phyloP scores from a whole-genome alignment of 768 basidiomycete genomes.

The Clavulina sp. region DNA sequence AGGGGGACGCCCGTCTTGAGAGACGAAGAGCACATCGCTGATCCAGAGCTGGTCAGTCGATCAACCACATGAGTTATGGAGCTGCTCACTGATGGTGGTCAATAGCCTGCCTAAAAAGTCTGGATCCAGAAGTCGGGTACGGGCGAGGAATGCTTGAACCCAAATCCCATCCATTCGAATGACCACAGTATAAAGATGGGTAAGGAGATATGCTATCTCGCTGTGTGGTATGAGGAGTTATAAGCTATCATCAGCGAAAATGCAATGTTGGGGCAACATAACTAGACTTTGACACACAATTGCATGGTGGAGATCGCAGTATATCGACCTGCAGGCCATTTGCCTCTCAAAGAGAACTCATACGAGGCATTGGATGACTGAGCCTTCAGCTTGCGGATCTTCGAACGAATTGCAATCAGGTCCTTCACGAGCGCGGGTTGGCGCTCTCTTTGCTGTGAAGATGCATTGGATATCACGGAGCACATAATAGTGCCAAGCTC shows the following conservation, averaged over 20 bases:
- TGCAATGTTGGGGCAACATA: slow-evolving; percentile 12
- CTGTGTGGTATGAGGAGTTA: slow-evolving; percentile 22
- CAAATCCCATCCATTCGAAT: slow-evolving; percentile 59
- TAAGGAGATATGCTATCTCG: slow-evolving; percentile 49
- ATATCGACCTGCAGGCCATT: slow-evolving; percentile 70
- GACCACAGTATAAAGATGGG: slow-evolving; percentile 56
- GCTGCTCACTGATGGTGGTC: slow-evolving; percentile 50
- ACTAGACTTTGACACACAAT: slow-evolving; percentile 26
- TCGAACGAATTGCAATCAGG: slow-evolving; percentile 56
- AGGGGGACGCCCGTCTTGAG: slow-evolving; percentile 56
- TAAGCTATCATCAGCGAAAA: too few relatives aligned
- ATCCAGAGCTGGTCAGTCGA: too few relatives aligned
- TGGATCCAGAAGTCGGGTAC: slow-evolving; percentile 58
- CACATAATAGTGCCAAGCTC: slow-evolving; percentile 62
- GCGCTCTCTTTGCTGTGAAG: slow-evolving; percentile 27
- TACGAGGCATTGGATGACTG: slow-evolving; percentile 55
- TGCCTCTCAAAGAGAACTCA: slow-evolving; percentile 61
- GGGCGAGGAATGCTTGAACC: slow-evolving; percentile 54
- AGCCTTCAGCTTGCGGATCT: slow-evolving; percentile 36
- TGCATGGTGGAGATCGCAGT: slow-evolving; percentile 50
- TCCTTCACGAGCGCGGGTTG: slow-evolving; percentile 43
- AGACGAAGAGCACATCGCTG: slow-evolving; percentile 62
- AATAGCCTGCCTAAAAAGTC: slow-evolving; percentile 75
- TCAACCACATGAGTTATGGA: background rate
- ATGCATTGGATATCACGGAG: slow-evolving; percentile 54